These are phyloP conservation scores for Kwoniella bestiolae DNA, from an alignment of 768 basidiomycete species.

Conservation along the genomic window DNA sequence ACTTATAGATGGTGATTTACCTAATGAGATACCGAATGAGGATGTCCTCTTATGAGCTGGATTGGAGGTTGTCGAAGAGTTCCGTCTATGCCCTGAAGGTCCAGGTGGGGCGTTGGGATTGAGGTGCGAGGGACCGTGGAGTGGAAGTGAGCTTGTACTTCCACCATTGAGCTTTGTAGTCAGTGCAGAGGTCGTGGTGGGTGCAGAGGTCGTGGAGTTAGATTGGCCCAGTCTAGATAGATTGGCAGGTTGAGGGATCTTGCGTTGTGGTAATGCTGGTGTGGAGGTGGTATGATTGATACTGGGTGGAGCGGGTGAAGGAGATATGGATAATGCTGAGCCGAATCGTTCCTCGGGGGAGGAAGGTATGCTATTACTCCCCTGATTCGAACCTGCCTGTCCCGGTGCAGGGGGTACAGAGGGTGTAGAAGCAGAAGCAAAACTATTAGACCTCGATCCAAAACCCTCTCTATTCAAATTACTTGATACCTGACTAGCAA, in stretches of 20 bases:
- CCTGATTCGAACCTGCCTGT: neutral
- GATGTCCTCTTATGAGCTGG: slow-evolving; percentile 10
- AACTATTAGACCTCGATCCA: slow-evolving; percentile 22
- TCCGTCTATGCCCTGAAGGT: slow-evolving; percentile 12
- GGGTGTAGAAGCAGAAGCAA: slow-evolving; percentile 7
- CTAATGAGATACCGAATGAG: slow-evolving; percentile 18
- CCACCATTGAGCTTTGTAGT: neutral
- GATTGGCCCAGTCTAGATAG: slow-evolving; percentile 33
- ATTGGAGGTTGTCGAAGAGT: slow-evolving; percentile 15
- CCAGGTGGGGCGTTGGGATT: slow-evolving; percentile 30
- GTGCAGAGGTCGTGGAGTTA: slow-evolving; percentile 13
- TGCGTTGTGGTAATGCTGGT: slow-evolving; percentile 16
- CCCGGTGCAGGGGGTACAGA: neutral
- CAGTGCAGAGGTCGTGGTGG: slow-evolving; percentile 10
- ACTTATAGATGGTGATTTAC: slow-evolving; percentile 19
- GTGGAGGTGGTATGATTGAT: slow-evolving; percentile 35
- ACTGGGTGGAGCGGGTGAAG: slow-evolving; percentile 19
- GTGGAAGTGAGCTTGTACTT: slow-evolving; percentile 31
- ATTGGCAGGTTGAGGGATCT: slow-evolving; percentile 45
- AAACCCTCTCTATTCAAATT: slow-evolving; percentile 29
- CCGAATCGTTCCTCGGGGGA: slow-evolving; percentile 13
- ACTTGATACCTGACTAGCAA: slow-evolving; percentile 41
- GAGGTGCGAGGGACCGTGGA: slow-evolving; percentile 37
- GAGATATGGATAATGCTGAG: slow-evolving; percentile 1
- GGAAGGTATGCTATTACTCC: slow-evolving; percentile 1